Conservation (phyloP, 2,329 filamentous ascomycete genomes). For the Aspergillus felis region DNA sequence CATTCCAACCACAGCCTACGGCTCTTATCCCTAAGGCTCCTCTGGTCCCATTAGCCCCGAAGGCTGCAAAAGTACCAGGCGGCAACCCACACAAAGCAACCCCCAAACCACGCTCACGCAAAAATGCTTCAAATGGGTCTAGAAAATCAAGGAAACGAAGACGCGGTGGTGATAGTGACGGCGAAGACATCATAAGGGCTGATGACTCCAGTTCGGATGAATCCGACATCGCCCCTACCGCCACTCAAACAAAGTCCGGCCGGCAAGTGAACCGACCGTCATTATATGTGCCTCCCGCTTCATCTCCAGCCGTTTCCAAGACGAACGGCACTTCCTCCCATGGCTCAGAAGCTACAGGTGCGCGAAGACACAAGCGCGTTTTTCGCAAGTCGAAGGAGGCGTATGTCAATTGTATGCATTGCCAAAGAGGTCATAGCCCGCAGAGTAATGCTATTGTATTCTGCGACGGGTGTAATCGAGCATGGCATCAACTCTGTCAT, state of each 20-base stretch:
- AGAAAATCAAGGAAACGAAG: slow-evolving; percentile 21
- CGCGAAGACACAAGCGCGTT: slow-evolving; percentile 57
- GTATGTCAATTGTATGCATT: slow-evolving; percentile 62
- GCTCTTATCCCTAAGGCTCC: background rate
- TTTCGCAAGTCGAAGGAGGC: slow-evolving; percentile 42
- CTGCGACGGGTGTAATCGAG: slow-evolving; percentile 74
- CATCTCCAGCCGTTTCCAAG: slow-evolving; percentile 19
- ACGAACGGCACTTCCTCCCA: slow-evolving; percentile 10
- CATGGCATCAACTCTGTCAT: slow-evolving; percentile 81
- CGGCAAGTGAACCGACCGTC: slow-evolving; percentile 62
- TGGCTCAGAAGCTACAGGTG: slow-evolving; percentile 12
- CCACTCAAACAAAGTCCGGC: slow-evolving; percentile 71
- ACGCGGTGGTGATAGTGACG: slow-evolving; percentile 26
- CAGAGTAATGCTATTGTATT: slow-evolving; percentile 77
- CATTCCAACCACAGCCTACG: background rate
- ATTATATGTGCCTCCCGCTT: slow-evolving; percentile 56
- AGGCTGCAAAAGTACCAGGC: slow-evolving; percentile 3
- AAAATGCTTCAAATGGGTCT: slow-evolving; percentile 7
- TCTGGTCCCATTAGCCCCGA: background rate
- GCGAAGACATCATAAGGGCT: slow-evolving; percentile 30
- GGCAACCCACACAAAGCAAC: slow-evolving; percentile 11
- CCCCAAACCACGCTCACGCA: slow-evolving; percentile 14
- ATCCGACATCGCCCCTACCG: slow-evolving; percentile 50
- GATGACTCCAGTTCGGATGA: slow-evolving; percentile 37
- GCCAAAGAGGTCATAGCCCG: slow-evolving; percentile 67